Conservation (phyloP, 2,329 filamentous ascomycete genomes). For the Aspergillus melleus region DNA sequence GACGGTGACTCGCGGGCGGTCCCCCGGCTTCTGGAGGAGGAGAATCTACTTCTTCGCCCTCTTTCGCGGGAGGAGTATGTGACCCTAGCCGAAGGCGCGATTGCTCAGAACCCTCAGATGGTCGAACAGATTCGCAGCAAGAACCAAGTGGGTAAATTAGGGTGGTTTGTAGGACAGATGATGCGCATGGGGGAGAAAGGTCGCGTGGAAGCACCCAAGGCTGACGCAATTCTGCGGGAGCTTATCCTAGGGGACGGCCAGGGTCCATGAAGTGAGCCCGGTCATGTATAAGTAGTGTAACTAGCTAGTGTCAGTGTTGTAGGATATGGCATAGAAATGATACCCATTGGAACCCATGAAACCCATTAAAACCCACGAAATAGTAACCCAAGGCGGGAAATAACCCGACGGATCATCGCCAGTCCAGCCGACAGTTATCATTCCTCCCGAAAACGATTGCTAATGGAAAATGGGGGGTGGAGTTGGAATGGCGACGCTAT, state of each 20-base stretch:
- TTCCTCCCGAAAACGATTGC: constrained; percentile 15
- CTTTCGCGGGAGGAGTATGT: constrained; percentile 59
- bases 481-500: constrained; percentile 26
- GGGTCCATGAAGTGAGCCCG: not conserved
- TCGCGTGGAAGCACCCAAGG: constrained; percentile 61
- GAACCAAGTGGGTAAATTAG: constrained; percentile 64
- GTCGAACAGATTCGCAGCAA: constrained; percentile 60
- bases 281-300: not conserved
- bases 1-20: constrained; percentile 51
- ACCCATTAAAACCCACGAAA: not conserved
- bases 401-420: not conserved
- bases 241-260: constrained; percentile 39
- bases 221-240: constrained; percentile 54
- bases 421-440: not conserved
- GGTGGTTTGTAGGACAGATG: constrained; percentile 70
- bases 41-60: constrained; percentile 56
- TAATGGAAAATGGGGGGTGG: constrained; percentile 26
- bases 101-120: constrained; percentile 57
- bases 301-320: not conserved
- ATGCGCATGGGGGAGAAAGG: constrained; percentile 61
- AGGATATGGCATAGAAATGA: constrained; percentile 13
- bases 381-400: not conserved
- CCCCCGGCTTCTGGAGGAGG: constrained; percentile 55
- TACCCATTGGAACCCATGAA: constrained; percentile 16
- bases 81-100: constrained; percentile 53